Conservation (phyloP, 768 basidiomycete genomes). For the Lactarius pseudohatsudake region DNA sequence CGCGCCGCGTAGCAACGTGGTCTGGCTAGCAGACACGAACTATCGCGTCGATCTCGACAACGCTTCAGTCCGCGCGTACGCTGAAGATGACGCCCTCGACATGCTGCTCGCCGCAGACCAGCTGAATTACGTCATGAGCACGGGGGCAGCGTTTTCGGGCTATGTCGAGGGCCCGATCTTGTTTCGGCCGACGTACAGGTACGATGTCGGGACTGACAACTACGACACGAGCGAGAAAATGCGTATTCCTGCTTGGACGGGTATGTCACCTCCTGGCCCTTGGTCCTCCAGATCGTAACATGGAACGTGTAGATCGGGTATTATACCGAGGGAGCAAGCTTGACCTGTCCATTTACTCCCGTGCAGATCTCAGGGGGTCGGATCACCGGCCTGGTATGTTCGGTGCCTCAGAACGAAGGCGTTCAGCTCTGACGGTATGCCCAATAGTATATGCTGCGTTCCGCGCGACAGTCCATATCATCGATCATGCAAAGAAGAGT, state of each 20-base stretch:
- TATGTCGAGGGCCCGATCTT: slow-evolving; percentile 87
- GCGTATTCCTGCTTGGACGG: slow-evolving; percentile 97
- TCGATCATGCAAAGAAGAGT: slow-evolving; percentile 76
- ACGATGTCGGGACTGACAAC: slow-evolving; percentile 73
- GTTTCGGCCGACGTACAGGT: slow-evolving; percentile 96
- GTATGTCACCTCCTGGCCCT: slow-evolving; percentile 42
- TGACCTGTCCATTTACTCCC: slow-evolving; percentile 74
- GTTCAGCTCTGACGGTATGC: not conserved
- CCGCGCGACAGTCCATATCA: slow-evolving; percentile 68
- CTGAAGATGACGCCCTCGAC: slow-evolving; percentile 64
- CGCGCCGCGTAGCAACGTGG: slow-evolving; percentile 64
- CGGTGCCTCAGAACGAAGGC: too few species aligned
- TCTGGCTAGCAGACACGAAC: slow-evolving; percentile 96
- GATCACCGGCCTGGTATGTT: slow-evolving; percentile 88
- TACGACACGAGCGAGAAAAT: slow-evolving; percentile 97
- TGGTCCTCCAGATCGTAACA: slow-evolving; percentile 18
- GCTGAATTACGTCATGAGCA: slow-evolving; percentile 73
- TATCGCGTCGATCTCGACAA: slow-evolving; percentile 91
- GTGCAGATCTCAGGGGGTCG: slow-evolving; percentile 85
- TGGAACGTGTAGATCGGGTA: slow-evolving; percentile 72
- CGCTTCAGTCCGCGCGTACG: slow-evolving; percentile 69
- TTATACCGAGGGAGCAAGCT: slow-evolving; percentile 74
- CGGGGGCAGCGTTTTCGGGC: slow-evolving; percentile 71
- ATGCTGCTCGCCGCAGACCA: slow-evolving; percentile 82
- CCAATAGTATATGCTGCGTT: slow-evolving; percentile 80